Evolutionary conservation across 371 early-diverging fungal species (phyloP).

Genomic region (Chytridium lagenaria): DNA sequence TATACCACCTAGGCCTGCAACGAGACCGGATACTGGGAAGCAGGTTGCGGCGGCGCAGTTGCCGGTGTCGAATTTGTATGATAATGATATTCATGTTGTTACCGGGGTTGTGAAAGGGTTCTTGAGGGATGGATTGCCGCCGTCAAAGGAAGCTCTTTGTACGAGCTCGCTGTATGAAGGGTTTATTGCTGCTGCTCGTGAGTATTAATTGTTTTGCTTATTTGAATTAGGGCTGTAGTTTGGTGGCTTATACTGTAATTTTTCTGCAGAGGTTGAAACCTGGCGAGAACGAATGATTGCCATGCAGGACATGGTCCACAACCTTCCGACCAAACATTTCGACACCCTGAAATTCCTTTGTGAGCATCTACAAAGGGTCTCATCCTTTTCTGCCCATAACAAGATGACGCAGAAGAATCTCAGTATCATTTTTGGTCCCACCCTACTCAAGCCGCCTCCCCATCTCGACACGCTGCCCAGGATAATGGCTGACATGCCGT

Average conservation of each 20-base stretch:
- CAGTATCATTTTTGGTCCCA: constrained; percentile 55
- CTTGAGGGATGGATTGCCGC: constrained; percentile 48
- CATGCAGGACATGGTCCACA: constrained; percentile 55
- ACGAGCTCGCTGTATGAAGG: constrained; percentile 46
- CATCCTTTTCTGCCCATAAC: constrained; percentile 40
- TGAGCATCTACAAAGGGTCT: constrained; percentile 49
- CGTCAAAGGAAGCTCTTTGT: constrained; percentile 47
- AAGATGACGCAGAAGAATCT: constrained; percentile 55
- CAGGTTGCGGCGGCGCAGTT: constrained; percentile 5
- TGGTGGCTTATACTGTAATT: background rate
- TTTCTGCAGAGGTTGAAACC: constrained; percentile 42
- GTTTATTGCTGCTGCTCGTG: constrained; percentile 52
- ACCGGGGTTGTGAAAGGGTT: constrained; percentile 52
- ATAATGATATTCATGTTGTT: constrained; percentile 59
- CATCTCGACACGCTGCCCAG: constrained; percentile 38
- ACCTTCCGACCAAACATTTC: constrained; percentile 47
- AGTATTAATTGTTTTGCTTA: constrained; percentile 22
- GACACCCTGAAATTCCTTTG: constrained; percentile 48
- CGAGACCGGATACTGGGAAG: background rate
- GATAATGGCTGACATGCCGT: constrained; percentile 49
- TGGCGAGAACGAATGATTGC: constrained; percentile 53
- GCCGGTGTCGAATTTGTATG: constrained; percentile 44
- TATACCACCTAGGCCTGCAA: no score
- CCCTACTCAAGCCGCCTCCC: constrained; percentile 44
- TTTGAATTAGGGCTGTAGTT: background rate